Evolutionary conservation across 306 rosid genomes (phyloP).

Genomic region (Albizia julibrissin): DNA sequence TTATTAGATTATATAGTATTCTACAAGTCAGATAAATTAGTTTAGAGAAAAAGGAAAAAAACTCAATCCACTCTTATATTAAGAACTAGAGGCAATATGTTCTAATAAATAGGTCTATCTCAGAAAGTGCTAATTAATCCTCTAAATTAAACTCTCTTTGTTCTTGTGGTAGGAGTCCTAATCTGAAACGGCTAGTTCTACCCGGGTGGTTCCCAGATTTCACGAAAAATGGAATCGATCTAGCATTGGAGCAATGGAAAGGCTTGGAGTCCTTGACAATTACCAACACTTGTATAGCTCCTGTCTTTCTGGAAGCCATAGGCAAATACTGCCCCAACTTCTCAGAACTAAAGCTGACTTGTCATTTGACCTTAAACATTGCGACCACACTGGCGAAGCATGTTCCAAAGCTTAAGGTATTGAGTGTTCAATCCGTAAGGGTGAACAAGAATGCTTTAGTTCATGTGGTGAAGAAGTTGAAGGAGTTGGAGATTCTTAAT

Average conservation of each 20-base stretch:
- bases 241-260: conserved; percentile 36
- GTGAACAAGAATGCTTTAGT: conserved; percentile 31
- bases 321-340: conserved; percentile 15
- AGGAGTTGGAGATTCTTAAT: conserved; percentile 15
- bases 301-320: neutral
- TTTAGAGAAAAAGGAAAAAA: too few relatives aligned
- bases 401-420: conserved; percentile 23
- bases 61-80: too few relatives aligned
- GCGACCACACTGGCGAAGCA: conserved; percentile 8
- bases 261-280: conserved; percentile 37
- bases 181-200: conserved; percentile 39
- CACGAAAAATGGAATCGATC: neutral
- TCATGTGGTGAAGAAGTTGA: neutral
- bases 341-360: conserved; percentile 13
- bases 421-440: conserved; percentile 14
- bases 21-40: too few relatives aligned
- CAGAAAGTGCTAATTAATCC: neutral
- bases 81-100: too few relatives aligned
- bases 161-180: conserved; percentile 23
- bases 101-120: neutral
- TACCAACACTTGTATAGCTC: neutral
- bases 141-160: neutral
- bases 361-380: neutral
- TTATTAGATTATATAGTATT: too few relatives aligned
- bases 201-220: neutral